These are phyloP conservation scores for Neoascochyta sp. DNA, from an alignment of 2,329 filamentous ascomycete genomes.

Conservation along the genomic window DNA sequence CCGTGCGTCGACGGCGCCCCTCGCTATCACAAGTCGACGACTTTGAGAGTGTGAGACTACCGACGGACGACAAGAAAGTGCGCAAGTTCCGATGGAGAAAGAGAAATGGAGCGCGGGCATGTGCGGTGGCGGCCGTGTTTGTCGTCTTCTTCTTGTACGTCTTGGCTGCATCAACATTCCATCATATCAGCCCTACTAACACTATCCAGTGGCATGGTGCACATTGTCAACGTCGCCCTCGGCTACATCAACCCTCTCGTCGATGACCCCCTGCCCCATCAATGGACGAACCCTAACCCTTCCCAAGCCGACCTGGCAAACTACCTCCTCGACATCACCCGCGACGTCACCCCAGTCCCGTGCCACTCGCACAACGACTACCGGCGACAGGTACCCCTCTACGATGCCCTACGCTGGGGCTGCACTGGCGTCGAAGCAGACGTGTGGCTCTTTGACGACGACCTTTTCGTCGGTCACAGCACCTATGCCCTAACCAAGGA, in stretches of 20 bases:
- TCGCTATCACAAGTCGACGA: constrained; percentile 9
- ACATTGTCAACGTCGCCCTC: constrained; percentile 41
- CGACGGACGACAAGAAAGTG: constrained; percentile 19
- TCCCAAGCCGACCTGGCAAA: constrained; percentile 29
- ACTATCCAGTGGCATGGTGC: constrained; percentile 40
- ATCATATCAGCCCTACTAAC: too few species aligned
- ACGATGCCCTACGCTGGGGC: constrained; percentile 53
- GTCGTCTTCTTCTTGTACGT: constrained; percentile 36
- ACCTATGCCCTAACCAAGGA: constrained; percentile 45
- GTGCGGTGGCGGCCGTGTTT: constrained; percentile 17
- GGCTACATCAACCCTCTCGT: constrained; percentile 37
- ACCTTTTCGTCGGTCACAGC: constrained; percentile 56
- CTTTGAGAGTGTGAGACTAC: constrained; percentile 10
- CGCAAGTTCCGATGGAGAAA: constrained; percentile 16
- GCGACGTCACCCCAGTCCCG: constrained; percentile 48
- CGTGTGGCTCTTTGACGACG: constrained; percentile 52
- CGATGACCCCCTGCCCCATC: constrained; percentile 34
- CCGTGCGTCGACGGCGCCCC: constrained; percentile 22
- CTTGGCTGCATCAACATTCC: constrained; percentile 3
- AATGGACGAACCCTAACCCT: constrained; percentile 43
- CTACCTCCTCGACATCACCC: constrained; percentile 48
- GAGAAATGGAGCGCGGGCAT: constrained; percentile 15
- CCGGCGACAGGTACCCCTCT: constrained; percentile 54
- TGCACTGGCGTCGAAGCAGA: constrained; percentile 57
- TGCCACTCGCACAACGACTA: constrained; percentile 61